Evolutionary conservation across 1,284 basidiomycete species (phyloP).

Genomic region (Leccinum variabile): DNA sequence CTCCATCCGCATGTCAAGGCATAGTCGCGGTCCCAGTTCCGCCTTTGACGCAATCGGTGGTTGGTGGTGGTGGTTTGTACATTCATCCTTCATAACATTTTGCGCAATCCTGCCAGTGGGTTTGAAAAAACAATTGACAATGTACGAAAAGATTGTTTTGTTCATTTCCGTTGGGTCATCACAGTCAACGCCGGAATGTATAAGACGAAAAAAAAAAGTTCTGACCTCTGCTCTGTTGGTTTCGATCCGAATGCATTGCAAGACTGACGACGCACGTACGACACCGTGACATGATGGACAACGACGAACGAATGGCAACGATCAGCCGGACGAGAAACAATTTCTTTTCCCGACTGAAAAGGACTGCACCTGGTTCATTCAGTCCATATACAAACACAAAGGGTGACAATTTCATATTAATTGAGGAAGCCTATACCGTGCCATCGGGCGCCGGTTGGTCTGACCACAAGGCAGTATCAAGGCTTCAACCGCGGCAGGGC

Average conservation of each 20-base stretch:
- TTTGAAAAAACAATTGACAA: constrained; percentile 6
- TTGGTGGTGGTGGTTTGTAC: background rate
- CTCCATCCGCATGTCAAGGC: background rate
- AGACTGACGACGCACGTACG: background rate
- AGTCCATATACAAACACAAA: constrained; percentile 6
- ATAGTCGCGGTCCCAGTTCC: background rate
- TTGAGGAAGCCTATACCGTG: constrained; percentile 11
- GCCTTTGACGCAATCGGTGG: constrained; percentile 14
- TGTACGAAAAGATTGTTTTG: constrained; percentile 29
- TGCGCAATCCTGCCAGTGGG: constrained; percentile 19
- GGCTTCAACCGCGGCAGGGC: constrained; percentile 25
- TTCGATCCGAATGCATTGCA: constrained; percentile 4
- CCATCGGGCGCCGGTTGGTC: constrained; percentile 7
- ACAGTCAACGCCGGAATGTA: constrained; percentile 23
- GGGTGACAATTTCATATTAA: constrained; percentile 25
- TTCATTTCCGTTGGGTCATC: constrained; percentile 32
- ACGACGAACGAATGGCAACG: constrained; percentile 24
- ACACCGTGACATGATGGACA: background rate
- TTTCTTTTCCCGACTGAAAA: constrained; percentile 12
- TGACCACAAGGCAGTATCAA: constrained; percentile 26
- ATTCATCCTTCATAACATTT: constrained; percentile 12
- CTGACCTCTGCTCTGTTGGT: constrained; percentile 16
- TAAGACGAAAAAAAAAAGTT: constrained; percentile 17
- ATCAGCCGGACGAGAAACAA: constrained; percentile 17
- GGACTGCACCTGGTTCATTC: background rate